Evolutionary conservation across 257 asterid genomes (phyloP).

Genomic region (Lavandula angustifolia): DNA sequence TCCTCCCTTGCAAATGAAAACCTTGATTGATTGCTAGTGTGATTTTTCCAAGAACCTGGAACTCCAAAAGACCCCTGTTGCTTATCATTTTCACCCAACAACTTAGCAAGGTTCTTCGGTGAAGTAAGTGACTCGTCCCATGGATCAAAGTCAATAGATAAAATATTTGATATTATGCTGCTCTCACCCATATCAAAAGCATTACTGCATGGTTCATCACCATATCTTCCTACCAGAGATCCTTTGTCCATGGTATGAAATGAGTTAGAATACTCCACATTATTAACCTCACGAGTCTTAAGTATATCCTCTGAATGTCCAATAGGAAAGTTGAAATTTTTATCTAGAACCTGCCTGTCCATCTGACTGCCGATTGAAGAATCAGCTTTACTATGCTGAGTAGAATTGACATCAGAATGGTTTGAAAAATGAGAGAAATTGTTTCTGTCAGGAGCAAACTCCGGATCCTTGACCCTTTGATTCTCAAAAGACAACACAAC

Average conservation of each 20-base stretch:
- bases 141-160: slow-evolving; percentile 72
- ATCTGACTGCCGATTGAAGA: slow-evolving; percentile 35
- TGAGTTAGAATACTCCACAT: slow-evolving; percentile 39
- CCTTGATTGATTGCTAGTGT: slow-evolving; percentile 73
- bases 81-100: slow-evolving; percentile 62
- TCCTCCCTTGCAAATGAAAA: slow-evolving; percentile 96
- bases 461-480: slow-evolving; percentile 70
- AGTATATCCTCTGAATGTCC: slow-evolving; percentile 45
- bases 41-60: slow-evolving; percentile 61
- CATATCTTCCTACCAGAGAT: slow-evolving; percentile 37
- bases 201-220: slow-evolving; percentile 31
- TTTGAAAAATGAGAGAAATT: slow-evolving; percentile 42
- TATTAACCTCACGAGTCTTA: slow-evolving; percentile 39
- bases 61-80: slow-evolving; percentile 53
- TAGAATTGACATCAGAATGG: slow-evolving; percentile 39
- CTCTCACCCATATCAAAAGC: slow-evolving; percentile 66
- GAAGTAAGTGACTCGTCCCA: slow-evolving; percentile 76
- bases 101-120: slow-evolving; percentile 64
- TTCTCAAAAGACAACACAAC: slow-evolving; percentile 58
- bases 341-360: slow-evolving; percentile 51
- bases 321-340: slow-evolving; percentile 43
- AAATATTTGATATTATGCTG: slow-evolving; percentile 81
- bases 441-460: slow-evolving; percentile 43
- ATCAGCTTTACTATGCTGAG: slow-evolving; percentile 34
- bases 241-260: slow-evolving; percentile 41